These are phyloP conservation scores for Globisporangium carolinianum DNA, from an alignment of 352 stramenopile species.

Conservation along the genomic window DNA sequence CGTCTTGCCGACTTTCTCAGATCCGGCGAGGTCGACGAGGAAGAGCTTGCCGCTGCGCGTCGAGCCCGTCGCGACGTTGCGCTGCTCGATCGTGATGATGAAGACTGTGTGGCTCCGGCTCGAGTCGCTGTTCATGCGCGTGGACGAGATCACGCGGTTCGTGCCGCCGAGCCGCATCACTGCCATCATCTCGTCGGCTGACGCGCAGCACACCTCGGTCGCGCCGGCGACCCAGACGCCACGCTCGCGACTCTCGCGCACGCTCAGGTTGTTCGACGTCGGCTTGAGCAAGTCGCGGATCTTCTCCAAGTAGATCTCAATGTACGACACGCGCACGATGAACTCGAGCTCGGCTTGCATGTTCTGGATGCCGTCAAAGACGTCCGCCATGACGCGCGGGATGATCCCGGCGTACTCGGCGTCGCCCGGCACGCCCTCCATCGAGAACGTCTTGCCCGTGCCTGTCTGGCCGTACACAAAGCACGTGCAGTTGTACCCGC, in stretches of 20 bases:
- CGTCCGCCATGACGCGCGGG: slow-evolving; percentile 61
- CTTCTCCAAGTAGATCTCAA: slow-evolving; percentile 99
- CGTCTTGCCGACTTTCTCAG: slow-evolving; percentile 71
- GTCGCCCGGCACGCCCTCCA: slow-evolving; percentile 68
- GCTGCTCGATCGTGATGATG: slow-evolving; percentile 93
- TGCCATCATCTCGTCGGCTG: slow-evolving; percentile 54
- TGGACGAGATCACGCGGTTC: slow-evolving; percentile 85
- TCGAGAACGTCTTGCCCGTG: slow-evolving; percentile 92
- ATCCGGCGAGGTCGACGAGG: slow-evolving; percentile 72
- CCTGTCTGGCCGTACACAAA: slow-evolving; percentile 92
- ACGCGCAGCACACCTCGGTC: slow-evolving; percentile 58
- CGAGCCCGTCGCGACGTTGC: slow-evolving; percentile 46
- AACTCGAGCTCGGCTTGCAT: slow-evolving; percentile 85
- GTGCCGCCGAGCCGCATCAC: slow-evolving; percentile 91
- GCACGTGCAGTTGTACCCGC: slow-evolving; percentile 88
- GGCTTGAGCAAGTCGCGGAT: slow-evolving; percentile 93
- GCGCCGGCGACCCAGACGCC: slow-evolving; percentile 57
- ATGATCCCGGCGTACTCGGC: slow-evolving; percentile 67
- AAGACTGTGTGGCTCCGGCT: slow-evolving; percentile 94
- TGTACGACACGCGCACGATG: slow-evolving; percentile 94
- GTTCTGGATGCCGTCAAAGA: slow-evolving; percentile 61
- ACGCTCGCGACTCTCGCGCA: slow-evolving; percentile 51
- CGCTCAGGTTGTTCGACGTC: slow-evolving; percentile 44
- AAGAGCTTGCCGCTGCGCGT: slow-evolving; percentile 91
- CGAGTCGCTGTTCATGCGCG: slow-evolving; percentile 89